A percentile compares a stretch with the other conserved stretches of the same genome.
Evolutionary conservation across 176 grass and related monocot genomes (phyloP).

Genomic region (Oryza punctata): DNA sequence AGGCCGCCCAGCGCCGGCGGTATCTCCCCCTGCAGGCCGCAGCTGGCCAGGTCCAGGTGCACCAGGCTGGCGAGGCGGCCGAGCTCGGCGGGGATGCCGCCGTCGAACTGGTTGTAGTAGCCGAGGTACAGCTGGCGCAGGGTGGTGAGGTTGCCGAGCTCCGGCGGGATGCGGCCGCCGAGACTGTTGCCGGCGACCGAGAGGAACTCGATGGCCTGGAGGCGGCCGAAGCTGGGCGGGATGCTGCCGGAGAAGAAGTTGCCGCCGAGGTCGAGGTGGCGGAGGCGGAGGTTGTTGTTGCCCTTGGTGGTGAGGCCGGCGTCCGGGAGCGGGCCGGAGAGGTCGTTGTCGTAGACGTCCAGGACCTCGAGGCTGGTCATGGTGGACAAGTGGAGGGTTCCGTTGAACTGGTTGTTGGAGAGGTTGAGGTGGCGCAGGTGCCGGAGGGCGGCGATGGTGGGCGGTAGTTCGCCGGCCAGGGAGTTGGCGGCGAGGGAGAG

Average conservation of each 20-base stretch:
- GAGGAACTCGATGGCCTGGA: slow-evolving; percentile 54
- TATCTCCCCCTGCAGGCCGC: slow-evolving; percentile 56
- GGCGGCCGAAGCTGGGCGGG: slow-evolving; percentile 43
- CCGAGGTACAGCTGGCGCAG: slow-evolving; percentile 64
- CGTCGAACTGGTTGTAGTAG: slow-evolving; percentile 79
- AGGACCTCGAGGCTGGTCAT: slow-evolving; percentile 46
- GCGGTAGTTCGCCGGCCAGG: slow-evolving; percentile 39
- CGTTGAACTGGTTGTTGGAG: slow-evolving; percentile 87
- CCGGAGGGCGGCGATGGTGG: slow-evolving; percentile 26
- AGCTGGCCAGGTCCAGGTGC: slow-evolving; percentile 80
- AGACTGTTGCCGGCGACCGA: slow-evolving; percentile 75
- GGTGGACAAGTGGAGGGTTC: slow-evolving; percentile 51
- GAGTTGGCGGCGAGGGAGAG: slow-evolving; percentile 52
- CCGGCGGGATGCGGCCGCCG: slow-evolving; percentile 41
- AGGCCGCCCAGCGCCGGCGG: slow-evolving; percentile 52
- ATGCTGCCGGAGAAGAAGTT: slow-evolving; percentile 78
- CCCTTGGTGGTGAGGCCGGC: neutral
- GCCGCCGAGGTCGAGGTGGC: slow-evolving; percentile 68
- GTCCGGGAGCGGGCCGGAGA: slow-evolving; percentile 48
- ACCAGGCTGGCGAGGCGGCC: slow-evolving; percentile 47
- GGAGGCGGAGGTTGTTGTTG: neutral
- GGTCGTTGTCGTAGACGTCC: slow-evolving; percentile 80
- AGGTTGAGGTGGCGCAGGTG: slow-evolving; percentile 61
- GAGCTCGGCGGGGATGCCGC: slow-evolving; percentile 49
- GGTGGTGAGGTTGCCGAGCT: slow-evolving; percentile 51